Evolutionary conservation across 352 stramenopile genomes (phyloP).

Genomic region (Phytophthora hibernalis): DNA sequence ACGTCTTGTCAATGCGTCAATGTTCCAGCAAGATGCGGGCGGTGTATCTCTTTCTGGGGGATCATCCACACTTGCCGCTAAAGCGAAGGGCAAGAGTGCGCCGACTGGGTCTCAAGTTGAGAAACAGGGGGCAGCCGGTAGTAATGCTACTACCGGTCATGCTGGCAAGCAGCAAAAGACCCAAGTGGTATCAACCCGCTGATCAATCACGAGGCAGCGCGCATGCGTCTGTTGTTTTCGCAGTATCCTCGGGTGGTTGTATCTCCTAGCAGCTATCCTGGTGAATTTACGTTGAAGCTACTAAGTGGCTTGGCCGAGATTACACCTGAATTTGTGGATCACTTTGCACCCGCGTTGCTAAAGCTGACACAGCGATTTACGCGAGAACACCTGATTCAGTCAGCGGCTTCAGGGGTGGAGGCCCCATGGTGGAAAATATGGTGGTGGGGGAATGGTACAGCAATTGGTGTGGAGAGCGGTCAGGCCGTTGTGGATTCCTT

Average conservation of each 20-base stretch:
- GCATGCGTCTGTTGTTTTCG: slow-evolving; percentile 59
- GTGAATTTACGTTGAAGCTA: slow-evolving; percentile 76
- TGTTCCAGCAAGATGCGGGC: slow-evolving; percentile 61
- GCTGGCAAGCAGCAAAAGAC: slow-evolving; percentile 47
- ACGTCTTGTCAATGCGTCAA: slow-evolving; percentile 69
- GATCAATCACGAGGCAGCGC: slow-evolving; percentile 65
- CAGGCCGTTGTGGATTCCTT: slow-evolving; percentile 73
- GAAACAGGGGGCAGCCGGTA: slow-evolving; percentile 28
- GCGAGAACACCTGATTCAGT: slow-evolving; percentile 84
- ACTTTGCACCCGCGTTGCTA: slow-evolving; percentile 78
- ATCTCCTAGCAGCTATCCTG: slow-evolving; percentile 62
- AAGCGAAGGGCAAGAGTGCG: slow-evolving; percentile 51
- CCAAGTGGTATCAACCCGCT: slow-evolving; percentile 46
- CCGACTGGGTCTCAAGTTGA: slow-evolving; percentile 32
- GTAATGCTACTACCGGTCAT: slow-evolving; percentile 18
- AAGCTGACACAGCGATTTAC: slow-evolving; percentile 88
- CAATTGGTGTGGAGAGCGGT: slow-evolving; percentile 44
- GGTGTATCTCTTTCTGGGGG: slow-evolving; percentile 15
- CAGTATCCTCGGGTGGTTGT: slow-evolving; percentile 50
- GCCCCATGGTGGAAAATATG: slow-evolving; percentile 32
- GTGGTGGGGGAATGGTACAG: slow-evolving; percentile 30
- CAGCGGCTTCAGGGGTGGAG: slow-evolving; percentile 25
- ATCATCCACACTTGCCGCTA: slow-evolving; percentile 28
- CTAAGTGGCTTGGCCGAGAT: slow-evolving; percentile 64
- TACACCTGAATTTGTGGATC: slow-evolving; percentile 76